Evolutionary conservation across 1,284 basidiomycete genomes (phyloP).

Genomic region (Amylostereum areolatum): DNA sequence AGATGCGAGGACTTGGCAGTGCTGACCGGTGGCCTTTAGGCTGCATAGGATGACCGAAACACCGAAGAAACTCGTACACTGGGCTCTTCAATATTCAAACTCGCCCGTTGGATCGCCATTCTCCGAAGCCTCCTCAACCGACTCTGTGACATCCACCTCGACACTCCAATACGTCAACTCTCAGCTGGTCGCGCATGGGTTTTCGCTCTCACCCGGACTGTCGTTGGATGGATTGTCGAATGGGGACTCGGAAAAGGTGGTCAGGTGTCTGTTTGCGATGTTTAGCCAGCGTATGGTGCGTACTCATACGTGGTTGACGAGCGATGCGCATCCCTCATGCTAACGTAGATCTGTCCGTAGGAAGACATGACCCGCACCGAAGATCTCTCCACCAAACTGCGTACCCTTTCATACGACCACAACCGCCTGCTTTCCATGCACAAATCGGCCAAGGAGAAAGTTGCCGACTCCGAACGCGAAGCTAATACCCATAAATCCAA

Average conservation of each 20-base stretch:
- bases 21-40: no score
- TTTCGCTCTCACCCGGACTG: constrained; percentile 55
- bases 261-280: constrained; percentile 75
- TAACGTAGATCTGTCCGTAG: constrained; percentile 29
- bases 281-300: constrained; percentile 75
- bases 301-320: constrained; percentile 13
- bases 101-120: constrained; percentile 24
- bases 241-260: constrained; percentile 56
- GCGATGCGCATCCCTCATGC: neutral
- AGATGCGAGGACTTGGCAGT: no score
- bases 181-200: constrained; percentile 78
- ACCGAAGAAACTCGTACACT: constrained; percentile 26
- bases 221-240: constrained; percentile 55
- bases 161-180: constrained; percentile 67
- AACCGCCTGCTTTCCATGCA: constrained; percentile 70
- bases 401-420: constrained; percentile 79
- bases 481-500: constrained; percentile 67
- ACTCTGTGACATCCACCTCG: constrained; percentile 22
- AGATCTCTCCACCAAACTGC: constrained; percentile 65
- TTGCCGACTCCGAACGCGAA: constrained; percentile 71
- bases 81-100: constrained; percentile 23
- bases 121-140: constrained; percentile 20
- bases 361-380: constrained; percentile 80
- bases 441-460: constrained; percentile 44
- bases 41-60: constrained; percentile 4